These are phyloP conservation scores for Centrapalus pauciflorus DNA, from an alignment of 129 eudicot genomes.

Conservation along the genomic window DNA sequence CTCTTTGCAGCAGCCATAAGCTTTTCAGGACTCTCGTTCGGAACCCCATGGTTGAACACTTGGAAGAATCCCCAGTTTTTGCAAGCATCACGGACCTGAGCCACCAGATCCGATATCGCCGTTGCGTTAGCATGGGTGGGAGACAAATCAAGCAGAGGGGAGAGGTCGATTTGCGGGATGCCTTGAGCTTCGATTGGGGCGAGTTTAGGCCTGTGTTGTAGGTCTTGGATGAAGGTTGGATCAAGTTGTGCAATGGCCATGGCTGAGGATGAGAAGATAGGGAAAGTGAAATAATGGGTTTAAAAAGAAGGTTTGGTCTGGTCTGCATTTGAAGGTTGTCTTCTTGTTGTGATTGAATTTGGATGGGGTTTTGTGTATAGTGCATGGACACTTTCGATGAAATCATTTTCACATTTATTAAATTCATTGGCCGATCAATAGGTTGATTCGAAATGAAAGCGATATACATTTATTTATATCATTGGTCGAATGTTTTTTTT, in stretches of 20 bases:
- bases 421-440: background rate
- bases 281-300: background rate
- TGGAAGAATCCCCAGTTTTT: constrained; percentile 69
- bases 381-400: constrained; percentile 19
- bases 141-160: constrained; percentile 12
- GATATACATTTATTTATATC: too few relatives aligned
- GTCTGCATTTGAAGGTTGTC: background rate
- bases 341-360: background rate
- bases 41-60: constrained; percentile 61
- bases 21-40: constrained; percentile 26
- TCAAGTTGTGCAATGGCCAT: constrained; percentile 50
- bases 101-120: constrained; percentile 20
- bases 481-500: too few relatives aligned
- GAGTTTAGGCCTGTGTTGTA: constrained; percentile 74
- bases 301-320: background rate
- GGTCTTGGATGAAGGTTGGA: constrained; percentile 56
- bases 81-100: constrained; percentile 46
- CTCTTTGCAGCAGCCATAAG: constrained; percentile 29
- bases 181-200: constrained; percentile 38
- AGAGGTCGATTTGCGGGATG: constrained; percentile 56
- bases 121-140: background rate
- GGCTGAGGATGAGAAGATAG: background rate
- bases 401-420: constrained; percentile 2
- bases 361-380: constrained; percentile 3
- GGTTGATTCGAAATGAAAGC: background rate